phyloP scores from a whole-genome alignment of 192 early-diverging fungal species.

The Kickxella alabastrina region DNA sequence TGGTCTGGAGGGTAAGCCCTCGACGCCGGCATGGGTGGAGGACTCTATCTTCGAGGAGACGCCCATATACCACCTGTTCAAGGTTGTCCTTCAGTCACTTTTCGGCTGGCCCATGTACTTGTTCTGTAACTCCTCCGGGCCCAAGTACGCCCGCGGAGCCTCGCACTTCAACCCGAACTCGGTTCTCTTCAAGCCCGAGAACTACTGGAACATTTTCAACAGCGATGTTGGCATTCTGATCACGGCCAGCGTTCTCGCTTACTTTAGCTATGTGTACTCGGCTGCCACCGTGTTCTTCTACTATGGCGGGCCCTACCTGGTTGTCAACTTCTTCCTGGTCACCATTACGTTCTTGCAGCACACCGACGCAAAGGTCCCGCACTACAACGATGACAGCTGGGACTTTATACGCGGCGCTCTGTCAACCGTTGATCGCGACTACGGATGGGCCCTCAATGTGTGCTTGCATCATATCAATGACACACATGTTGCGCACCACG shows the following conservation, averaged over 20 bases:
- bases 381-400: constrained; percentile 81
- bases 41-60: constrained; percentile 68
- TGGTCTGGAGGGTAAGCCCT: constrained; percentile 52
- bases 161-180: constrained; percentile 86
- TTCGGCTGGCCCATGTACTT: constrained; percentile 92
- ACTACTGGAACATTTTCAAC: constrained; percentile 63
- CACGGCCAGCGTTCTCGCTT: constrained; percentile 53
- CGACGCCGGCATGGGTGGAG: constrained; percentile 46
- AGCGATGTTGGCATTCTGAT: constrained; percentile 73
- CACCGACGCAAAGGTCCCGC: constrained; percentile 83
- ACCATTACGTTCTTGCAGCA: constrained; percentile 95
- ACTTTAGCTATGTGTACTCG: constrained; percentile 54
- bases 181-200: constrained; percentile 74
- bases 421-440: constrained; percentile 86
- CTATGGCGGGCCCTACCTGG: constrained; percentile 88
- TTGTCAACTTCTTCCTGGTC: constrained; percentile 96
- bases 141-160: constrained; percentile 66
- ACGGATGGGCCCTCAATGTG: constrained; percentile 78
- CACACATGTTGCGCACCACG: constrained; percentile 93
- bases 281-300: constrained; percentile 65
- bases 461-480: constrained; percentile 80
- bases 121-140: constrained; percentile 72
- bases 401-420: constrained; percentile 91
- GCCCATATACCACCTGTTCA: constrained; percentile 64
- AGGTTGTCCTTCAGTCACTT: constrained; percentile 64